phyloP scores from a whole-genome alignment of 2,329 filamentous ascomycete species.

The Ophiostoma himal-ulmi region DNA sequence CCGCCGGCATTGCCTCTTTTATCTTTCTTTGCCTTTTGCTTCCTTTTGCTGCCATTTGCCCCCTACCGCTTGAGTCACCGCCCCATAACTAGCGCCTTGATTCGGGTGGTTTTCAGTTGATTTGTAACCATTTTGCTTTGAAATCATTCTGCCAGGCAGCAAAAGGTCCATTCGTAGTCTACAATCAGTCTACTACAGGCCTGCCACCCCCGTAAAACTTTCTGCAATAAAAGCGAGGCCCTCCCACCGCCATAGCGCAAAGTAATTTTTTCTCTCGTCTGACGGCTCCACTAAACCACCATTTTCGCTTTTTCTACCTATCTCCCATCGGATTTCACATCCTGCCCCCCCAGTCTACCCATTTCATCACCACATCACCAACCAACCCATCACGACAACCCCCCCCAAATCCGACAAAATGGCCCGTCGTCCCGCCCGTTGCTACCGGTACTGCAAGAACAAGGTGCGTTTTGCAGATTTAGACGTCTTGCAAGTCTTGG shows the following conservation, averaged over 20 bases:
- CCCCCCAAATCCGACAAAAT: constrained; percentile 67
- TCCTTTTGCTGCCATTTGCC: background rate
- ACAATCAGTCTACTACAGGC: background rate
- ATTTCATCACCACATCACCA: constrained; percentile 18
- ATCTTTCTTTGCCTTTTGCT: background rate
- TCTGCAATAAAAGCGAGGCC: background rate
- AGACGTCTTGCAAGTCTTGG: background rate
- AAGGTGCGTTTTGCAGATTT: constrained; percentile 61
- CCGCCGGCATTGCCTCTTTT: background rate
- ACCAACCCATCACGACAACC: constrained; percentile 30
- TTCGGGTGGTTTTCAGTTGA: constrained; percentile 9
- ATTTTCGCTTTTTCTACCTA: constrained; percentile 22
- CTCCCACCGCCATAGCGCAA: background rate
- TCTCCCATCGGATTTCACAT: constrained; percentile 25
- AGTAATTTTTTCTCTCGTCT: constrained; percentile 14
- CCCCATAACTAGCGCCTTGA: constrained; percentile 1
- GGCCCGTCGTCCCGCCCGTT: constrained; percentile 98
- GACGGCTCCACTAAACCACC: constrained; percentile 13
- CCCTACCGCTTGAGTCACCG: constrained; percentile 6
- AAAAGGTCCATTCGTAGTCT: background rate
- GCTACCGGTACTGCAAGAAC: constrained; percentile 99
- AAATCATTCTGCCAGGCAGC: constrained; percentile 10
- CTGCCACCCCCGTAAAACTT: background rate
- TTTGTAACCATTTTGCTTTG: constrained; percentile 9
- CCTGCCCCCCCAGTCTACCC: constrained; percentile 8